A percentile compares a stretch with the other conserved stretches of the same genome.
Evolutionary conservation across 495 filamentous ascomycete species (phyloP).

Genomic region (Sporormia fimetaria): DNA sequence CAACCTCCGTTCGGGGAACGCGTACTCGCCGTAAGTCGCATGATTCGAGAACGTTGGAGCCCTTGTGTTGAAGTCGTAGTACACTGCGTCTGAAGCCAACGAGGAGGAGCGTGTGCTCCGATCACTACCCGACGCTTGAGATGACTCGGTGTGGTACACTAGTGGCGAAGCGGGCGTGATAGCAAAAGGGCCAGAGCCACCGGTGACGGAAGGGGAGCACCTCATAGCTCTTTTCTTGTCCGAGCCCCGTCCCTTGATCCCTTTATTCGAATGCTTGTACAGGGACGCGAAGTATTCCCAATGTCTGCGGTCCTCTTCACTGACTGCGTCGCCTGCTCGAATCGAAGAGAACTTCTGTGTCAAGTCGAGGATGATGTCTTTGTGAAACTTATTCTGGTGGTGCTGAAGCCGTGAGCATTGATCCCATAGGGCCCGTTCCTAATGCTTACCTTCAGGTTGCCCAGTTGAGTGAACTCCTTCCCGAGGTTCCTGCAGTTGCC

Average conservation of each 20-base stretch:
- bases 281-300: constrained; percentile 77
- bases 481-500: constrained; percentile 72
- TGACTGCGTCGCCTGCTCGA: constrained; percentile 49
- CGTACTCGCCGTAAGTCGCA: too few species aligned
- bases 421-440: neutral
- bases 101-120: constrained; percentile 21
- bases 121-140: constrained; percentile 16
- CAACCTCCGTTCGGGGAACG: too few species aligned
- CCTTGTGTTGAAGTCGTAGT: constrained; percentile 26
- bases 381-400: constrained; percentile 91
- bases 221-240: constrained; percentile 41
- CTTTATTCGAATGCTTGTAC: constrained; percentile 92
- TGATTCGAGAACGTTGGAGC: too few species aligned
- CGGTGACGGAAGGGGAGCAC: constrained; percentile 13
- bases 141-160: constrained; percentile 8
- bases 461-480: constrained; percentile 79
- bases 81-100: constrained; percentile 11
- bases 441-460: constrained; percentile 67
- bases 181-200: constrained; percentile 10
- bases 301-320: constrained; percentile 59
- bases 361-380: constrained; percentile 55
- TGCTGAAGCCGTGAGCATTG: constrained; percentile 41
- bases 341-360: constrained; percentile 62
- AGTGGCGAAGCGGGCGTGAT: constrained; percentile 5
- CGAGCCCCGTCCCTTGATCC: constrained; percentile 86